Evolutionary conservation across 2,329 filamentous ascomycete genomes (phyloP), one percentile per base, ranked within the genome.

Genomic region (Aureobasidium pullulans): DNA sequence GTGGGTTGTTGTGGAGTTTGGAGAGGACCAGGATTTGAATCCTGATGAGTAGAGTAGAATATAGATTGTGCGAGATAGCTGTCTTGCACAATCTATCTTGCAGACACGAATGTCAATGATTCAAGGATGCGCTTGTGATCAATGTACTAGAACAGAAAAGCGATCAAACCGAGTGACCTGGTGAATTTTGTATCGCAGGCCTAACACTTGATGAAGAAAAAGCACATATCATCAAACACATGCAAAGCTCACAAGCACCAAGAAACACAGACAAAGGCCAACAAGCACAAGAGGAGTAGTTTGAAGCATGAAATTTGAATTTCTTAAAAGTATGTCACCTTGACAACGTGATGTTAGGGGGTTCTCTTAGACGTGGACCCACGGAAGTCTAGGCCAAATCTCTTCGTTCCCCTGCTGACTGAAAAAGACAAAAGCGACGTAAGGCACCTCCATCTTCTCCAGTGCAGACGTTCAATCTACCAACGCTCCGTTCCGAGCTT

Each of bases 1-100:
- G 57, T 96, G 91, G 91, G 80, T 97, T 46, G 87, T 96, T 9
- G 79, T 85, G 39, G 89, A 96, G 74, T 96, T 66, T 63, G 70
- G 69, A 1, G 64, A 64, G 8, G 71, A 71, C 28, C 42, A 49
- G 32, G 59, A 61, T 28, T 34, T 60, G 36, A 19, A 48, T 46
- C 49, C 49, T 37, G 59, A 60, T 6, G 59, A 60, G 23, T 60
- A 57, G 40, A 15, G 31, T 31, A 31, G 36, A 40, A 1, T 36
- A 10, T n/a, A 32, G n/a, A 10, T 19, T 23, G 23, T 23, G 23
- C 23, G 23, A 23, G 23, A 23, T 4, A 23, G 23, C 23, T 23
- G 23, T 23, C 23, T 23, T 23, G 2, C 23, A 23, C n/a, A n/a
- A n/a, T n/a, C n/a, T n/a, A n/a, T 23, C 23, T 23, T 23, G 23